Evolutionary conservation across 768 basidiomycete genomes (phyloP), one percentile per base, ranked within the genome.

Genomic region (Dentipellis fragilis): DNA sequence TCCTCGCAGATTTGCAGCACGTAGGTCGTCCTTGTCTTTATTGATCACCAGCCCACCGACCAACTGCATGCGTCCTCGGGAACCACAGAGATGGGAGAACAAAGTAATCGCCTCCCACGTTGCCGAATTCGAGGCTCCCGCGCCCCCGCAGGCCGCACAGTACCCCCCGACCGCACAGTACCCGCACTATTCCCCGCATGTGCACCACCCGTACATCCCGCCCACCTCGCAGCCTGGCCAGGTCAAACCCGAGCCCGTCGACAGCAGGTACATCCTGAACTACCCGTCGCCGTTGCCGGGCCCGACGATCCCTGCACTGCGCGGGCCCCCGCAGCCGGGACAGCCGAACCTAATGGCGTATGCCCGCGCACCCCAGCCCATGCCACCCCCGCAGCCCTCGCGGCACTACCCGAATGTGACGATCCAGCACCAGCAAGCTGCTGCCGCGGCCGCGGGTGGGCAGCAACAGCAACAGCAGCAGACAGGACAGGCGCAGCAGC

Each of bases 41-140:
- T 55, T 55, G 53, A 61, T 49, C 58, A 39, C n/a, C n/a, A 19
- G 19, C n/a, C 42, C 16, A n/a, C 42, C 19, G 42, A 45, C 42
- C n/a, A 51, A 49, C 40, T 23, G 60, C 40, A 56, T 57, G 55
- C 47, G 48, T 45, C 55, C 57, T 45, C 29, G 45, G 61, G 42
- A 58, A 60, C 61, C 51, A 37, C 71, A 97, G 90, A 92, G 91
- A 87, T 99, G 96, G 96, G 89, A 98, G 69, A 79, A 77, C 66
- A 96, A 96, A 69, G 85, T 99, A 50, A 80, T 96, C 39, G 85
- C 85, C n/a, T 94, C 92, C 2, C 85, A 88, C 64, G 95, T 96
- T 19, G 96, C 96, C 52, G 92, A 97, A 62, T 98, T 96, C 68
- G 89, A 90, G 67, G 72, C 80, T 14, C 68, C 74, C 8, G 63